These are phyloP conservation scores for Agaricus bisporus DNA, from an alignment of 768 basidiomycete genomes.

Conservation along the genomic window DNA sequence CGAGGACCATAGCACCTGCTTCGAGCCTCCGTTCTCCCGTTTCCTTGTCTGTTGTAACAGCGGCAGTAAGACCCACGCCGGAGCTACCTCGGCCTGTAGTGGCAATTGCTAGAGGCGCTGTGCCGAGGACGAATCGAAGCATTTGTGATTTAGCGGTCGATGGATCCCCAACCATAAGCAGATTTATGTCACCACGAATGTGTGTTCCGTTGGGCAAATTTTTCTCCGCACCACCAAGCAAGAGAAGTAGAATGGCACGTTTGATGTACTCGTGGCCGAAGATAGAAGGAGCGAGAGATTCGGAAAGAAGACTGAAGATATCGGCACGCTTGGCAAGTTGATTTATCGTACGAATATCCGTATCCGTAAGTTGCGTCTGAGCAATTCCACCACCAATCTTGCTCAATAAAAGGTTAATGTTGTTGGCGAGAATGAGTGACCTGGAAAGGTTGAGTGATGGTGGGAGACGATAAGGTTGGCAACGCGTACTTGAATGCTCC, in stretches of 20 bases:
- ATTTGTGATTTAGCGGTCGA: constrained; percentile 98
- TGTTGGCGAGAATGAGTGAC: constrained; percentile 90
- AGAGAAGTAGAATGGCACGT: constrained; percentile 83
- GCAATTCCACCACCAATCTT: constrained; percentile 95
- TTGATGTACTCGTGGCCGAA: constrained; percentile 97
- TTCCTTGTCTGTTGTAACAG: constrained; percentile 96
- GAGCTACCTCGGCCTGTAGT: constrained; percentile 97
- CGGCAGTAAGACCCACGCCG: constrained; percentile 98
- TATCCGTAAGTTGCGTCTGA: constrained; percentile 85
- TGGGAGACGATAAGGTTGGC: constrained; percentile 9
- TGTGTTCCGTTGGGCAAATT: constrained; percentile 96
- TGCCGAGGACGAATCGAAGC: constrained; percentile 91
- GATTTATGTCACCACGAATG: constrained; percentile 98
- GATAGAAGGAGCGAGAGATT: constrained; percentile 96
- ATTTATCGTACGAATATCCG: constrained; percentile 94
- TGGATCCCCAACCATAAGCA: constrained; percentile 99
- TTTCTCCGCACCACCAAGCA: constrained; percentile 97
- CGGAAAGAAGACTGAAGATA: constrained; percentile 84
- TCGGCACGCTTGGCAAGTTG: constrained; percentile 83
- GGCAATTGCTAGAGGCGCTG: constrained; percentile 94
- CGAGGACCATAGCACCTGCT: constrained; percentile 99
- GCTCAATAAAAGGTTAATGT: constrained; percentile 89
- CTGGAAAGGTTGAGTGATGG: constrained; percentile 33
- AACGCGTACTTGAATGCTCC: constrained; percentile 87
- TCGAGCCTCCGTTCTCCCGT: constrained; percentile 96